These are phyloP conservation scores for Sordaria brevicollis DNA, from an alignment of 495 filamentous ascomycete species.

Conservation along the genomic window DNA sequence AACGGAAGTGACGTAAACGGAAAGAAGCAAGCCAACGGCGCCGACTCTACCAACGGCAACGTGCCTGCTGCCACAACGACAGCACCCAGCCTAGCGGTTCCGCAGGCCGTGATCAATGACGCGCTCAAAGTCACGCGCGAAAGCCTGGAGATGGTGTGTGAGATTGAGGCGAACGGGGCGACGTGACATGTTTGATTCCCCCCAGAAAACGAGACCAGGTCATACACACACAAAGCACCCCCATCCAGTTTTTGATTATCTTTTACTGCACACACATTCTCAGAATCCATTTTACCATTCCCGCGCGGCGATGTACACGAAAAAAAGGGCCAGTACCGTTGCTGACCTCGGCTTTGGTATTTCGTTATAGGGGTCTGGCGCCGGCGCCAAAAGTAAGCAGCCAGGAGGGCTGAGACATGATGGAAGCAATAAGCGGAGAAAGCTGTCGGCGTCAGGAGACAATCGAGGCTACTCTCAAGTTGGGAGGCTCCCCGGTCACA, in stretches of 20 bases:
- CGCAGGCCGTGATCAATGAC: slow-evolving; percentile 39
- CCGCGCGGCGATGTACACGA: not conserved
- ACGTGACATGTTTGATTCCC: slow-evolving; percentile 8
- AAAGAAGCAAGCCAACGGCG: slow-evolving; percentile 14
- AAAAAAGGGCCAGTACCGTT: not conserved
- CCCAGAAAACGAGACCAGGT: not conserved
- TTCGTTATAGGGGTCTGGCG: not conserved
- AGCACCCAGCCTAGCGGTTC: slow-evolving; percentile 33
- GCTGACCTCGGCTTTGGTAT: not conserved
- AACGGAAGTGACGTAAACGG: slow-evolving; percentile 13
- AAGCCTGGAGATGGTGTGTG: slow-evolving; percentile 38
- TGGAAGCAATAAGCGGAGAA: not conserved
- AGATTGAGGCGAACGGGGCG: slow-evolving; percentile 29
- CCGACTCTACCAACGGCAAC: slow-evolving; percentile 15
- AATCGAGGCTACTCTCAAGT: not conserved
- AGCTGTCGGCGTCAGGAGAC: not conserved
- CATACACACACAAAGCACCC: not conserved
- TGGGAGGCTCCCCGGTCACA: not conserved
- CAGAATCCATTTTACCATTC: not conserved
- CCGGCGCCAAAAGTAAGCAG: not conserved
- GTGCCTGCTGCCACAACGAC: slow-evolving; percentile 4
- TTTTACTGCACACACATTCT: not conserved
- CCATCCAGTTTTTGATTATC: not conserved
- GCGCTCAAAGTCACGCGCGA: slow-evolving; percentile 43
- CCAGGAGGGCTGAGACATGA: not conserved